Conservation (phyloP, 306 rosid genomes). For the Glycine soja region DNA sequence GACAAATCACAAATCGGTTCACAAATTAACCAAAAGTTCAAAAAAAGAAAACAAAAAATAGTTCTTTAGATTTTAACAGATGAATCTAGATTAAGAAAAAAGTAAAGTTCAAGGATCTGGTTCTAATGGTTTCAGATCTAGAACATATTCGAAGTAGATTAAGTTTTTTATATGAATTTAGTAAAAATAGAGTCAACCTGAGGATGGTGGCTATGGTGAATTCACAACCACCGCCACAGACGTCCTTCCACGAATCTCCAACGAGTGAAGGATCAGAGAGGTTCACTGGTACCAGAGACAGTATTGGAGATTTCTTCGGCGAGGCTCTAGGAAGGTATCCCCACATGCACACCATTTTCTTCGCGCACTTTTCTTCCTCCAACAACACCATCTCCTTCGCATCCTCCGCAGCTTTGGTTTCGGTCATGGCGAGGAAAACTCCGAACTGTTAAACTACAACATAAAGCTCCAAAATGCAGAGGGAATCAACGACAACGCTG, state of each 20-base stretch:
- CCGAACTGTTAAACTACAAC: constrained; percentile 32
- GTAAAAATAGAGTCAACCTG: constrained; percentile 39
- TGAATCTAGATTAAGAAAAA: not conserved
- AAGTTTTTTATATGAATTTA: constrained; percentile 14
- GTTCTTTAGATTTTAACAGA: not conserved
- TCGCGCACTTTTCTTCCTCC: constrained; percentile 49
- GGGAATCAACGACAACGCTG: constrained; percentile 44
- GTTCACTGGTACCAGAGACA: constrained; percentile 59
- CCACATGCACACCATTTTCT: constrained; percentile 75
- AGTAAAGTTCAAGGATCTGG: not conserved
- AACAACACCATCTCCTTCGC: constrained; percentile 39
- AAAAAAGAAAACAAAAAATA: too few relatives aligned
- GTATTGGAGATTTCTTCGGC: constrained; percentile 69
- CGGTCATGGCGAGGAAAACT: constrained; percentile 56
- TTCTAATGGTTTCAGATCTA: constrained; percentile 37
- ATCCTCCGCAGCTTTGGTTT: constrained; percentile 52
- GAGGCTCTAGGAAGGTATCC: constrained; percentile 90
- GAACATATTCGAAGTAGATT: not conserved
- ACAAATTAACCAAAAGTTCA: not conserved
- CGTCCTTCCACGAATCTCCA: constrained; percentile 74
- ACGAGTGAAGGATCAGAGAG: constrained; percentile 47
- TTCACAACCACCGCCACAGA: constrained; percentile 94
- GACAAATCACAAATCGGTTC: constrained; percentile 9
- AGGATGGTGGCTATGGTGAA: constrained; percentile 80
- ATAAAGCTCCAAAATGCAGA: constrained; percentile 34